A percentile compares a stretch with the other conserved stretches of the same genome.
Conservation (phyloP, 495 filamentous ascomycete species). For the Penicillium odoratum region DNA sequence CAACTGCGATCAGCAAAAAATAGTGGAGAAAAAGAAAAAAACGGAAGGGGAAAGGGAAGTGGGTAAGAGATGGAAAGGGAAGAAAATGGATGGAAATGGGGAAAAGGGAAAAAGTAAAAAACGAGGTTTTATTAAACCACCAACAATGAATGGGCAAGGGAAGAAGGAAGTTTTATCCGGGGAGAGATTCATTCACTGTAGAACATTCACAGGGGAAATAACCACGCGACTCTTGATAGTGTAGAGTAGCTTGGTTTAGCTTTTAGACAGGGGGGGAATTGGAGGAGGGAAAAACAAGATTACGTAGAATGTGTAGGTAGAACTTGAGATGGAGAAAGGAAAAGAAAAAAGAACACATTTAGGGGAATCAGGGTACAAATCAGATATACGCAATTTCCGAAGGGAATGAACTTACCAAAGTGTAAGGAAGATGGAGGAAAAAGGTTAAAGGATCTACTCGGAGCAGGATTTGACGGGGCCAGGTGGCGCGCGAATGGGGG, state of each 20-base stretch:
- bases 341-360: slow-evolving; percentile 7
- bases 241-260: neutral
- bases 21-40: slow-evolving; percentile 1
- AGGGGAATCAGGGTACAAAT: neutral
- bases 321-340: neutral
- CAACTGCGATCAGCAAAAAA: neutral
- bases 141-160: too few species aligned
- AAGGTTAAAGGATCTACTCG: slow-evolving; percentile 16
- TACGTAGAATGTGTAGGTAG: neutral
- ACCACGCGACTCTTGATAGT: neutral
- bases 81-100: neutral
- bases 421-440: neutral
- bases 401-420: slow-evolving; percentile 8
- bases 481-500: neutral
- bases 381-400: neutral
- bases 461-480: slow-evolving; percentile 19
- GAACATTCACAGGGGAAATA: neutral
- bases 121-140: too few species aligned
- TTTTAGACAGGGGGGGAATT: neutral
- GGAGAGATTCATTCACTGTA: neutral
- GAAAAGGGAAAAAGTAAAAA: neutral
- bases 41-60: neutral
- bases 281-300: slow-evolving; percentile 1
- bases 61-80: neutral
- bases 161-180: neutral